These are phyloP conservation scores for Dioszegia aurantiaca DNA, from an alignment of 768 basidiomycete species.

Conservation along the genomic window DNA sequence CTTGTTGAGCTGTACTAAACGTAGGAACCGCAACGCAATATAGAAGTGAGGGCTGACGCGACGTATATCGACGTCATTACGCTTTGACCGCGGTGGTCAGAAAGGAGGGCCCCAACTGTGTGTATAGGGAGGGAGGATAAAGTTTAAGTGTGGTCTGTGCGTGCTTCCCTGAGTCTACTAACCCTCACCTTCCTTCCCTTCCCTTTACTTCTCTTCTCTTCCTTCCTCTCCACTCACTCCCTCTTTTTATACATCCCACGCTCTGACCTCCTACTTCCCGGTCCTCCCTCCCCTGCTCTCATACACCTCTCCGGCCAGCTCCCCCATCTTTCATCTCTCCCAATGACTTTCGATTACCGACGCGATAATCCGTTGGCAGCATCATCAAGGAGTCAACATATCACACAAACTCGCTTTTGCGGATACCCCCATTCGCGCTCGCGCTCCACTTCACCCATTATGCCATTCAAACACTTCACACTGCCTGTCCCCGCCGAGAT, in stretches of 20 bases:
- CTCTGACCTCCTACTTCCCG: background rate
- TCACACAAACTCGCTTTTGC: background rate
- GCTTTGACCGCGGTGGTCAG: too few species aligned
- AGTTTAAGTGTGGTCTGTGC: background rate
- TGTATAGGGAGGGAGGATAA: too few species aligned
- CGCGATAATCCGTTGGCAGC: too few species aligned
- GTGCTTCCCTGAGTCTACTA: constrained; percentile 1
- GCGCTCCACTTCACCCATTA: background rate
- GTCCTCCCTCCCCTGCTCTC: background rate
- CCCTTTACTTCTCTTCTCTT: background rate
- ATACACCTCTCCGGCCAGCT: too few species aligned
- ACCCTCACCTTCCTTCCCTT: background rate
- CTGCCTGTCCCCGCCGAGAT: constrained; percentile 4
- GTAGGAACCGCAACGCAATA: too few species aligned
- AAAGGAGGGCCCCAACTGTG: too few species aligned
- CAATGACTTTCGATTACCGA: too few species aligned
- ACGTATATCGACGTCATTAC: too few species aligned
- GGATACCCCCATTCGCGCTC: background rate
- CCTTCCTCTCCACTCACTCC: background rate
- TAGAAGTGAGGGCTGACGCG: too few species aligned
- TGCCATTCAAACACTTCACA: background rate
- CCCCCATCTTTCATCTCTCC: background rate
- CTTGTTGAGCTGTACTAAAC: too few species aligned
- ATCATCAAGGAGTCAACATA: background rate
- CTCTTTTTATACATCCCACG: too few species aligned